phyloP scores from a whole-genome alignment of 805 yeast species.

The Candida golubevii region DNA sequence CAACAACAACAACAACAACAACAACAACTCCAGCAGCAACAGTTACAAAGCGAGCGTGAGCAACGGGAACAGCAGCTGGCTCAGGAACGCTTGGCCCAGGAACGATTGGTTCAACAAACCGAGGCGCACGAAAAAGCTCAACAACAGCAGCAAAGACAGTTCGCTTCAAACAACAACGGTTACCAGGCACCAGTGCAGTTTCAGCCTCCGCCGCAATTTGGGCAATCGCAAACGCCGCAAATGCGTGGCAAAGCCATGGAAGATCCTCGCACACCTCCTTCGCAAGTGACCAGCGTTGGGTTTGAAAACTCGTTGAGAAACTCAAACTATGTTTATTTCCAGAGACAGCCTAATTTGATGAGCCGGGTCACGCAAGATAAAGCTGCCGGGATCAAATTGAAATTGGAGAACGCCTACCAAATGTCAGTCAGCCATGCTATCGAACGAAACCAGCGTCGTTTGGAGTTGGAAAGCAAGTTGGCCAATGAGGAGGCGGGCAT shows the following conservation, averaged over 20 bases:
- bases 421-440: constrained; percentile 87
- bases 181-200: neutral
- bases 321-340: constrained; percentile 52
- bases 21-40: constrained; percentile 13
- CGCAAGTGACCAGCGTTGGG: constrained; percentile 3
- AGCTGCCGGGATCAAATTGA: constrained; percentile 78
- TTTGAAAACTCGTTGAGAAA: constrained; percentile 2
- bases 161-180: neutral
- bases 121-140: constrained; percentile 12
- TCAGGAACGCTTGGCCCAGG: constrained; percentile 17
- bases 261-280: constrained; percentile 11
- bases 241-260: constrained; percentile 6
- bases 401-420: constrained; percentile 80
- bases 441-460: constrained; percentile 89
- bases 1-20: constrained; percentile 8
- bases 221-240: constrained; percentile 12
- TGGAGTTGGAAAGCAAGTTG: constrained; percentile 73
- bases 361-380: constrained; percentile 74
- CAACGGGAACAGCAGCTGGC: constrained; percentile 14
- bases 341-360: constrained; percentile 75
- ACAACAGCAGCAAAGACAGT: constrained; percentile 6
- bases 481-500: constrained; percentile 54
- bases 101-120: constrained; percentile 3
- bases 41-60: constrained; percentile 12
- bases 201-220: constrained; percentile 7